Evolutionary conservation across 2,329 filamentous ascomycete species (phyloP).

Genomic region (Stachybotrys chlorohalonatus): DNA sequence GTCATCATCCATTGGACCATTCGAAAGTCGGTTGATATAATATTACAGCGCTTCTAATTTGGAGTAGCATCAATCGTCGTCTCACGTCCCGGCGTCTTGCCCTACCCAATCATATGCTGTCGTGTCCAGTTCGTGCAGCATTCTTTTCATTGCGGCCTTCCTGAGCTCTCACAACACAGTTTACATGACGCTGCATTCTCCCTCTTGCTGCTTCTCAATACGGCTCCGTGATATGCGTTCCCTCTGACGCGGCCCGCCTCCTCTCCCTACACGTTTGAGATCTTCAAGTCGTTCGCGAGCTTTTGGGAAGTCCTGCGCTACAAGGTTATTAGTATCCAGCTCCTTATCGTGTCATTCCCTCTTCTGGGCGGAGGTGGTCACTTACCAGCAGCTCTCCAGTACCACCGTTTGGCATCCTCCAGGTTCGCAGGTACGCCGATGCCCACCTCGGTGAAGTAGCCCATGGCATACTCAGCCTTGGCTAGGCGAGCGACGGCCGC

Average conservation of each 20-base stretch:
- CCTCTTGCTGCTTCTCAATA: constrained; percentile 75
- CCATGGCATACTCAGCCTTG: constrained; percentile 96
- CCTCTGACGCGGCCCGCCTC: constrained; percentile 56
- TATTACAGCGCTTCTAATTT: not conserved
- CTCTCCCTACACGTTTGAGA: constrained; percentile 70
- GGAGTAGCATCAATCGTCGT: not conserved
- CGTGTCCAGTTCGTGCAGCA: too few species aligned
- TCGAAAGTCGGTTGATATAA: not conserved
- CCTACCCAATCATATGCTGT: too few species aligned
- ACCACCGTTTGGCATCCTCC: constrained; percentile 97
- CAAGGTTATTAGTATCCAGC: constrained; percentile 14
- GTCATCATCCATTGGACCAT: not conserved
- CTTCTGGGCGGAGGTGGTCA: constrained; percentile 13
- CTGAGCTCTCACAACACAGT: not conserved
- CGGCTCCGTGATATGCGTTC: constrained; percentile 76
- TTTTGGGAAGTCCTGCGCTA: constrained; percentile 91
- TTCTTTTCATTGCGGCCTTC: not conserved
- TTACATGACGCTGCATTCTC: constrained; percentile 82
- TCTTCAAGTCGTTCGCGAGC: constrained; percentile 89
- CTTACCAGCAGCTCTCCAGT: constrained; percentile 93
- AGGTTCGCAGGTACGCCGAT: constrained; percentile 80
- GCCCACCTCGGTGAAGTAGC: constrained; percentile 92
- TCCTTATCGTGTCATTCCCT: not conserved
- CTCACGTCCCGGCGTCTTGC: not conserved
- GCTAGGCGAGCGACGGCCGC: constrained; percentile 78